Percentiles rank a stretch among this genome's conserved stretches.
These are phyloP conservation scores for Tuber magnatum DNA, from an alignment of 495 filamentous ascomycete genomes.

Conservation along the genomic window DNA sequence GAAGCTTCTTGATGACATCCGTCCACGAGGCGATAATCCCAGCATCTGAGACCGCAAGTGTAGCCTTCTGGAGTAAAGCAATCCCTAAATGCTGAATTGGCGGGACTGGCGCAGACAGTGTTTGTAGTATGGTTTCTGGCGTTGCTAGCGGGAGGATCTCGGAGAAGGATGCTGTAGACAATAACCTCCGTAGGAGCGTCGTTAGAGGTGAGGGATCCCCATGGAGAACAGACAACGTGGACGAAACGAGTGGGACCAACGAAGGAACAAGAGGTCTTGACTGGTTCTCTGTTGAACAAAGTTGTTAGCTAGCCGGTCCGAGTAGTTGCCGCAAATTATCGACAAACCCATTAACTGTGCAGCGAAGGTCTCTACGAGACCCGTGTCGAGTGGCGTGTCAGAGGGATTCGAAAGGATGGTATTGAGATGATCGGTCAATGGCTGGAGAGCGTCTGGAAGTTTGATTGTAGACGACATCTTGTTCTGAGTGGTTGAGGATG, in stretches of 20 bases:
- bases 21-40: constrained; percentile 28
- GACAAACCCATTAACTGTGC: constrained; percentile 27
- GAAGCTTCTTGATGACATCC: constrained; percentile 30
- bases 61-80: constrained; percentile 22
- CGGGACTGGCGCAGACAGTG: constrained; percentile 17
- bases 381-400: constrained; percentile 22
- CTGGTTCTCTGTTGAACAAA: constrained; percentile 15
- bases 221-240: constrained; percentile 13
- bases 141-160: constrained; percentile 24
- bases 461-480: not conserved
- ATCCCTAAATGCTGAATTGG: constrained; percentile 22
- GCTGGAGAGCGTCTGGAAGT: constrained; percentile 8
- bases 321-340: not conserved
- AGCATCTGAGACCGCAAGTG: constrained; percentile 17
- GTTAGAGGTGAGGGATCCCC: constrained; percentile 31
- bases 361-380: constrained; percentile 32
- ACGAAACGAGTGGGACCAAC: constrained; percentile 21
- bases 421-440: constrained; percentile 21
- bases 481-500: not conserved
- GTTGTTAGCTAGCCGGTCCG: constrained; percentile 5
- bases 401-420: constrained; percentile 18
- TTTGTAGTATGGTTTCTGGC: constrained; percentile 17
- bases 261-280: constrained; percentile 20
- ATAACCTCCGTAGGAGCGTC: constrained; percentile 26
- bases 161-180: constrained; percentile 20